phyloP scores from a whole-genome alignment of 2,329 filamentous ascomycete genomes.

The Colletotrichum trifolii region DNA sequence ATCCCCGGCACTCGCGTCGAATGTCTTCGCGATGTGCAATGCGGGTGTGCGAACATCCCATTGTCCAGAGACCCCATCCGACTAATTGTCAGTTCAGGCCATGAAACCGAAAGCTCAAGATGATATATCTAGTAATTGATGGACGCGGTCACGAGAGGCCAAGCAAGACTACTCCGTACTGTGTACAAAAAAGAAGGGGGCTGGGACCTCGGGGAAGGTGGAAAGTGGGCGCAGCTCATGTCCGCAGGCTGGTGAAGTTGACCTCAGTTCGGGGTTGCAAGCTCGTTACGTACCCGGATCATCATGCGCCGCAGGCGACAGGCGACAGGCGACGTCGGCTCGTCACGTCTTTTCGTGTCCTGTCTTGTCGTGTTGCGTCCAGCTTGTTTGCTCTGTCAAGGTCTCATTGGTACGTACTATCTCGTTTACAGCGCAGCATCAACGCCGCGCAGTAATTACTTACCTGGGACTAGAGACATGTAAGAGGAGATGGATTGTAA shows the following conservation, averaged over 20 bases:
- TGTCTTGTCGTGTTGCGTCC: neutral
- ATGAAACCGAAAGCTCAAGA: conserved; percentile 14
- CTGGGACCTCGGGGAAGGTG: conserved; percentile 32
- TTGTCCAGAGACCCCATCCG: conserved; percentile 11
- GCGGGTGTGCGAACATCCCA: neutral
- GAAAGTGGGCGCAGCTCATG: conserved; percentile 35
- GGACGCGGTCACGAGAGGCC: conserved; percentile 16
- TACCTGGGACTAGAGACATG: no score
- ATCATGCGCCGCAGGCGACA: no score
- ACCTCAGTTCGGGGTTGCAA: conserved; percentile 2
- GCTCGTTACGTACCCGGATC: conserved; percentile 4
- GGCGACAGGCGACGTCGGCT: no score
- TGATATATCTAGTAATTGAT: conserved; percentile 21
- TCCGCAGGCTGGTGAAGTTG: conserved; percentile 15
- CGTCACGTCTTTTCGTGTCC: no score
- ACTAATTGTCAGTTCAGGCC: conserved; percentile 16
- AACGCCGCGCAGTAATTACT: conserved; percentile 3
- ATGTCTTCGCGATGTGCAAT: neutral
- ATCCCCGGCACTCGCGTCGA: conserved; percentile 6
- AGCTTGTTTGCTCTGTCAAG: neutral
- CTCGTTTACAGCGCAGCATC: conserved; percentile 10
- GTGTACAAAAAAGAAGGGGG: conserved; percentile 19
- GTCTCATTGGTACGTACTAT: neutral
- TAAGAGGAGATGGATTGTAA: no score
- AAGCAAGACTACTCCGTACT: conserved; percentile 2